Percentiles rank a stretch among this genome's conserved stretches.
Conservation (phyloP, 2,329 filamentous ascomycete species). For the Paraphaeosphaeria sporulosa region DNA sequence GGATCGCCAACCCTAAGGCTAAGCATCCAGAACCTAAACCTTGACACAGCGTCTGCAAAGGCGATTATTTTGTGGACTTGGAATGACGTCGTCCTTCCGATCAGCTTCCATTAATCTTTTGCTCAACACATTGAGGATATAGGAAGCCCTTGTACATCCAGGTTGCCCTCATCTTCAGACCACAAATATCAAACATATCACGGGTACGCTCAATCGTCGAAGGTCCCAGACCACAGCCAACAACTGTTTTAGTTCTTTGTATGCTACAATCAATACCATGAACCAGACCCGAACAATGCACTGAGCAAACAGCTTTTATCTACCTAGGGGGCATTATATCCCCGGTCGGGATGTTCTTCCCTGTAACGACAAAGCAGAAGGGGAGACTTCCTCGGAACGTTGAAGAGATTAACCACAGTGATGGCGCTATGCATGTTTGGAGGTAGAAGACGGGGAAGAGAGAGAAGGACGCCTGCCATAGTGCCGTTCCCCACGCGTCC, state of each 20-base stretch:
- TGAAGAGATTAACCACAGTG: slow-evolving; percentile 23
- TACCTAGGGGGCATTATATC: slow-evolving; percentile 17
- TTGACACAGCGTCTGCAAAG: too few species aligned
- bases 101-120: too few species aligned
- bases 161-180: too few species aligned
- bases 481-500: slow-evolving; percentile 29
- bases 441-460: slow-evolving; percentile 21
- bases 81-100: too few species aligned
- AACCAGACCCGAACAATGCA: slow-evolving; percentile 10
- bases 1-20: too few species aligned
- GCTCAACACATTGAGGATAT: too few species aligned
- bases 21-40: too few species aligned
- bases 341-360: not conserved
- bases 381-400: slow-evolving; percentile 10
- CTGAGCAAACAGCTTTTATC: slow-evolving; percentile 27
- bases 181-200: too few species aligned
- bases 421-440: slow-evolving; percentile 43
- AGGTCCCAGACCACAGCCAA: not conserved
- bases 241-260: not conserved
- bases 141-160: too few species aligned
- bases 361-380: not conserved
- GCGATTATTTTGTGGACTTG: too few species aligned
- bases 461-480: slow-evolving; percentile 39
- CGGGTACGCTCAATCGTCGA: not conserved
- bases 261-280: slow-evolving; percentile 21